phyloP scores from a whole-genome alignment of 768 basidiomycete species.

The Candolleomyces efflorescens region DNA sequence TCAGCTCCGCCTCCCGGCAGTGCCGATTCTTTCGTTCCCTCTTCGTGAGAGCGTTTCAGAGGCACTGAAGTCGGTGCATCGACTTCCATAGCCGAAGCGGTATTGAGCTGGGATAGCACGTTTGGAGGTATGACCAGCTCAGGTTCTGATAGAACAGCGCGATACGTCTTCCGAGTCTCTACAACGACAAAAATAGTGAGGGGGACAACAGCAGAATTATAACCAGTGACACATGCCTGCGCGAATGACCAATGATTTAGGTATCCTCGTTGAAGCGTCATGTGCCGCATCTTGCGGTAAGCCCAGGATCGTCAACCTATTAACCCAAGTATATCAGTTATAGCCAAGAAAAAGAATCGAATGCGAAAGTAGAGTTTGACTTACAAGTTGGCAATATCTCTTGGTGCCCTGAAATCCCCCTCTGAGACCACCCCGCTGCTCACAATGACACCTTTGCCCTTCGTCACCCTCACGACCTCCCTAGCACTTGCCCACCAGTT shows the following conservation, averaged over 20 bases:
- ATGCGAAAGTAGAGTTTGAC: conserved; percentile 15
- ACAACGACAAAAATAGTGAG: background rate
- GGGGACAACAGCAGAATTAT: background rate
- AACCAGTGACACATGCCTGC: conserved; percentile 52
- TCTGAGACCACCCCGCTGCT: conserved; percentile 63
- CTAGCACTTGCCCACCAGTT: conserved; percentile 84
- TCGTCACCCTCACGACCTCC: conserved; percentile 76
- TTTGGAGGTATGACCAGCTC: conserved; percentile 51
- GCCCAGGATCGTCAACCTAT: conserved; percentile 63
- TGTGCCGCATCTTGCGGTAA: conserved; percentile 67
- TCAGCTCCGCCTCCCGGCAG: background rate
- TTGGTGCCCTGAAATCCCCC: conserved; percentile 64
- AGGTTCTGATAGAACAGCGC: conserved; percentile 76
- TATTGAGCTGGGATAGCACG: background rate
- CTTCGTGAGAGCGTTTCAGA: background rate
- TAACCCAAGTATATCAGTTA: background rate
- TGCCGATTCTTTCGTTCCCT: background rate
- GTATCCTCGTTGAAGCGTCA: conserved; percentile 51
- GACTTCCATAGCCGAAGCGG: background rate
- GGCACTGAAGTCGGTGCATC: background rate
- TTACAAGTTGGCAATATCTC: conserved; percentile 75
- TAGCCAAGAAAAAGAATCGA: background rate
- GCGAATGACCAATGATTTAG: conserved; percentile 66
- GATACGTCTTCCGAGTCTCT: conserved; percentile 82
- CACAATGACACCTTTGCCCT: conserved; percentile 71